A percentile compares a stretch with the other conserved stretches of the same genome.
These are phyloP conservation scores for Prunus salicina DNA, from an alignment of 306 rosid genomes.

Conservation along the genomic window DNA sequence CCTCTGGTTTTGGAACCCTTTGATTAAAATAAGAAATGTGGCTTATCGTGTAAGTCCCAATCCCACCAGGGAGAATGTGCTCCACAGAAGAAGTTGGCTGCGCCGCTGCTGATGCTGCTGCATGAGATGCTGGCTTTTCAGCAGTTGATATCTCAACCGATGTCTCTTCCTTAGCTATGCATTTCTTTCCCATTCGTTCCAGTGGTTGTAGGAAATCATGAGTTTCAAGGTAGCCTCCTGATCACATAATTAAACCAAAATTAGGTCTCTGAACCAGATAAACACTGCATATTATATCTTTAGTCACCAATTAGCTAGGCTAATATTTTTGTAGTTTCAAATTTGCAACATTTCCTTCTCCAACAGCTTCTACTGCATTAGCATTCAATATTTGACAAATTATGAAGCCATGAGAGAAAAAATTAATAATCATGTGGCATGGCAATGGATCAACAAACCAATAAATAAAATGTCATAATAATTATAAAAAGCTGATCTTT, in stretches of 20 bases:
- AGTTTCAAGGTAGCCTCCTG: constrained; percentile 78
- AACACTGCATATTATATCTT: too few species aligned
- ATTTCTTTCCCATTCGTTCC: constrained; percentile 50
- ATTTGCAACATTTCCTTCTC: too few species aligned
- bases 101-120: neutral
- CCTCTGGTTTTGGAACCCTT: constrained; percentile 78
- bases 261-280: neutral
- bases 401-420: too few species aligned
- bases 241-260: constrained; percentile 11
- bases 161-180: constrained; percentile 59
- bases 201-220: constrained; percentile 94
- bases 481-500: neutral
- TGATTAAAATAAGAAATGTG: constrained; percentile 66
- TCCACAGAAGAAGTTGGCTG: constrained; percentile 58
- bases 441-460: neutral
- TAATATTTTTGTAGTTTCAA: too few species aligned
- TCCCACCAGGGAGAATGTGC: constrained; percentile 88
- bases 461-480: too few species aligned
- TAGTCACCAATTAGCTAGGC: too few species aligned
- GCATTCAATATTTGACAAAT: too few species aligned
- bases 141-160: constrained; percentile 44
- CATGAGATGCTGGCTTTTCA: constrained; percentile 39
- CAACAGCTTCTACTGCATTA: too few species aligned
- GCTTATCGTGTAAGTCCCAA: constrained; percentile 92
- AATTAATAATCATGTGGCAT: neutral